Evolutionary conservation across 257 asterid genomes (phyloP).

Genomic region (Lithospermum erythrorhizon): DNA sequence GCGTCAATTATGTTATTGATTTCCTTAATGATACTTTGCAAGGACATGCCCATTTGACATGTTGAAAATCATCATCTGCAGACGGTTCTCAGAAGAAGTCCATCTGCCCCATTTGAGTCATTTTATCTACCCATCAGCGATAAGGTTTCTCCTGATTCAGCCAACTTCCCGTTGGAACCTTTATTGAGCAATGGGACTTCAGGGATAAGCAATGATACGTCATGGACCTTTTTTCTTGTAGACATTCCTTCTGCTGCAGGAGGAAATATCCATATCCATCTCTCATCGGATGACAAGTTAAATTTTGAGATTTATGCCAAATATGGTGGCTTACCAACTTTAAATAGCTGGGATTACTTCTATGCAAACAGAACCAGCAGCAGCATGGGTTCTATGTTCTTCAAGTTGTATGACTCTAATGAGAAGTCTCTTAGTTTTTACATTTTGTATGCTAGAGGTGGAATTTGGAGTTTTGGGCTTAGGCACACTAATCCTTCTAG

Average conservation of each 20-base stretch:
- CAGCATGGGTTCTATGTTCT: slow-evolving; percentile 83
- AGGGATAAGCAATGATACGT: slow-evolving; percentile 20
- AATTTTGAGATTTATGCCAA: slow-evolving; percentile 62
- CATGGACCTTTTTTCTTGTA: slow-evolving; percentile 77
- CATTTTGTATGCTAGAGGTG: slow-evolving; percentile 58
- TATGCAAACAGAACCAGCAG: slow-evolving; percentile 57
- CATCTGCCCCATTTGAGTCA: slow-evolving; percentile 64
- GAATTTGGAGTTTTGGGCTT: slow-evolving; percentile 81
- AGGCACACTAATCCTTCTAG: slow-evolving; percentile 33
- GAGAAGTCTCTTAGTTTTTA: slow-evolving; percentile 57
- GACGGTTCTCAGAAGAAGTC: slow-evolving; percentile 57
- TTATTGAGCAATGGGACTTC: slow-evolving; percentile 57
- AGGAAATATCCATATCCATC: slow-evolving; percentile 59
- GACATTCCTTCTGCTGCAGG: slow-evolving; percentile 78
- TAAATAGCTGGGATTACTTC: slow-evolving; percentile 67
- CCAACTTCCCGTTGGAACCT: slow-evolving; percentile 66
- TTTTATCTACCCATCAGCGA: slow-evolving; percentile 52
- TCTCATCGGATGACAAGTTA: slow-evolving; percentile 40
- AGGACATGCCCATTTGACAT: slow-evolving; percentile 10
- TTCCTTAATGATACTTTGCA: not conserved
- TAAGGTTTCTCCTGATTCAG: slow-evolving; percentile 35
- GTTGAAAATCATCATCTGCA: slow-evolving; percentile 34
- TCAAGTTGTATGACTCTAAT: slow-evolving; percentile 60
- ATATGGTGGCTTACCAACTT: slow-evolving; percentile 83
- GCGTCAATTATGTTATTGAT: not conserved